Base-by-base conservation (phyloP, 2,329 filamentous ascomycete species). In the Neocucurbitaria cava region DNA sequence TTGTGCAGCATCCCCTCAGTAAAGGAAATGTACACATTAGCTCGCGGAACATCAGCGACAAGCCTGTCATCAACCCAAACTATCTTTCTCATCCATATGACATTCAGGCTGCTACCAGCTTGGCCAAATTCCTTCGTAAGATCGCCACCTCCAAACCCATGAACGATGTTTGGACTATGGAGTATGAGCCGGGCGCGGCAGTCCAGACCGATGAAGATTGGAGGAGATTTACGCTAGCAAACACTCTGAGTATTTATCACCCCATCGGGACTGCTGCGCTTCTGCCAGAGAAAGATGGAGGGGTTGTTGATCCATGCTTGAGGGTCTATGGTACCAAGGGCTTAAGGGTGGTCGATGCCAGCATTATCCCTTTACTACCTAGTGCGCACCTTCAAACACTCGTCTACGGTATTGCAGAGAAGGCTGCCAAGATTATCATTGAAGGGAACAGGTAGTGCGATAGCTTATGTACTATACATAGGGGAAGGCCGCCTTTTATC, bases 231-330 rank as follows among this genome's bases (percentile, higher is more conserved):
- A 61, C 57, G 1, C 17, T 56, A 11, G 55, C 51, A 1, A 67
- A 66, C 26, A 61, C 56, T 8, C 20, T 65, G 44, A 66, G 65
- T 46, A 65, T 66, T 5, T 76, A 69, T 33, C 73, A 76, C 33
- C 73, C 72, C 1, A 47, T 75, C 17, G 76, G 76, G 8, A 76
- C 74, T 10, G 74, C 72, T 40, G 73, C 75, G 1, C 43, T 72
- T 52, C 58, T 70, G 18, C 54, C 60, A 3, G 56, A 64, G 47
- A 58, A 61, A 41, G 52, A 59, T 21, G 66, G 65, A 3, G 69
- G 69, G 35, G 69, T 71, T 7, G 67, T 72, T 3, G 51, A 67
- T 43, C 3, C 50, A 1, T 18, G 54, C 2, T 42, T 71, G 44
- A 64, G 52, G 43, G 66, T 71, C 0, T 63, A 71, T 49, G 68